These are phyloP conservation scores for Cladosporium sp. DNA, from an alignment of 2,329 filamentous ascomycete genomes.

Conservation along the genomic window DNA sequence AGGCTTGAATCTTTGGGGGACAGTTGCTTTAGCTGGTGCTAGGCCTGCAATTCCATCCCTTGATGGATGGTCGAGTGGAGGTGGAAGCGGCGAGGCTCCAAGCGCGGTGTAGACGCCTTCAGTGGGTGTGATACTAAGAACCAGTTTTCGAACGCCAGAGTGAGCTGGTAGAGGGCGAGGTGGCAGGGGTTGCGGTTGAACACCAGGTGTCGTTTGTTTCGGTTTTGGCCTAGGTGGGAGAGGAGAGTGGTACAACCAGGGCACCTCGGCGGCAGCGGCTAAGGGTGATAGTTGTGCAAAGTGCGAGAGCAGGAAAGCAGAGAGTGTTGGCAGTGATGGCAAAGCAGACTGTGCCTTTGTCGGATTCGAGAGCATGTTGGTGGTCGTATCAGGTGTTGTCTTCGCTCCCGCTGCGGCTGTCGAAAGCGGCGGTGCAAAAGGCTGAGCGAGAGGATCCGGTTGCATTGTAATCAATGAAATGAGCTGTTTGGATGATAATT, in stretches of 20 bases:
- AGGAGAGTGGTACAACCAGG: slow-evolving; percentile 18
- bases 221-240: not conserved
- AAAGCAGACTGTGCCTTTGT: not conserved
- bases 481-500: not conserved
- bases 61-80: not conserved
- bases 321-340: slow-evolving; percentile 11
- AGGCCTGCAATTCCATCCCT: not conserved
- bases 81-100: not conserved
- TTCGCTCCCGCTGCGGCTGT: not conserved
- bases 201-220: not conserved
- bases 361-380: not conserved
- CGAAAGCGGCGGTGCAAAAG: not conserved
- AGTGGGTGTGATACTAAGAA: slow-evolving; percentile 18
- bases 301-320: slow-evolving; percentile 3
- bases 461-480: not conserved
- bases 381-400: not conserved
- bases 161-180: not conserved
- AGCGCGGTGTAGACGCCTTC: slow-evolving; percentile 11
- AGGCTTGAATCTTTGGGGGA: not conserved
- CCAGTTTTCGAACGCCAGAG: not conserved
- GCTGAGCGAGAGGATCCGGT: slow-evolving; percentile 2
- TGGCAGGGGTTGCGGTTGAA: not conserved
- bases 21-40: not conserved
- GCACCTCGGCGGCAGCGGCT: not conserved
- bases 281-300: slow-evolving; percentile 3